A percentile compares a stretch with the other conserved stretches of the same genome.
Conservation (phyloP, 2,329 filamentous ascomycete species). For the Ustilaginoidea virens region DNA sequence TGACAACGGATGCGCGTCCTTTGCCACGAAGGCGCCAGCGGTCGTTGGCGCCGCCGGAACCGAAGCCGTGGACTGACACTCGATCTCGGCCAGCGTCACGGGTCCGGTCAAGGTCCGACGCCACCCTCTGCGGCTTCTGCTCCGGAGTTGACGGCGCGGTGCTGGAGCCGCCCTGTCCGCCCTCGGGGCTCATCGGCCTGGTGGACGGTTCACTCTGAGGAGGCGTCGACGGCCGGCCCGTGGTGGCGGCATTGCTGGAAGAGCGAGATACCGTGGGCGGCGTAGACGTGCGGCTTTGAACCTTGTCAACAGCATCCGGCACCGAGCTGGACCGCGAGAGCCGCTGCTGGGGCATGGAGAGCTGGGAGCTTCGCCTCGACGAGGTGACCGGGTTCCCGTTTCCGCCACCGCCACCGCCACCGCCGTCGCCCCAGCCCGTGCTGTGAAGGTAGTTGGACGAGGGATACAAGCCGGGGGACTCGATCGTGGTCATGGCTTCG, state of each 20-base stretch:
- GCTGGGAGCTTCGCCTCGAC: conserved; percentile 40
- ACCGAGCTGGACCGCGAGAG: conserved; percentile 38
- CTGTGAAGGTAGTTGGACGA: conserved; percentile 24
- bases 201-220: conserved; percentile 31
- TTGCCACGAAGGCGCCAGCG: conserved; percentile 67
- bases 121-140: conserved; percentile 17
- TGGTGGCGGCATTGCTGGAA: conserved; percentile 27
- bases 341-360: conserved; percentile 21
- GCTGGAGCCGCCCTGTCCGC: conserved; percentile 20
- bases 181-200: conserved; percentile 33
- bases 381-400: conserved; percentile 21
- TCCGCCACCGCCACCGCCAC: conserved; percentile 24
- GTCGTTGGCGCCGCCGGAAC: conserved; percentile 55
- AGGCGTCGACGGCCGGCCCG: conserved; percentile 34
- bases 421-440: conserved; percentile 18
- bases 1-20: conserved; percentile 60
- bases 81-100: conserved; percentile 37
- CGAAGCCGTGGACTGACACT: conserved; percentile 57
- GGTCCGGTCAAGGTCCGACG: conserved; percentile 26
- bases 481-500: conserved; percentile 58
- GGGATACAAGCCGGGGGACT: conserved; percentile 50
- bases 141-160: conserved; percentile 27
- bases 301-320: conserved; percentile 37
- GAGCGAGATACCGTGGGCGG: conserved; percentile 42
- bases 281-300: conserved; percentile 65